phyloP scores from a whole-genome alignment of 202 grass and related monocot species.

The Panicum virgatum region DNA sequence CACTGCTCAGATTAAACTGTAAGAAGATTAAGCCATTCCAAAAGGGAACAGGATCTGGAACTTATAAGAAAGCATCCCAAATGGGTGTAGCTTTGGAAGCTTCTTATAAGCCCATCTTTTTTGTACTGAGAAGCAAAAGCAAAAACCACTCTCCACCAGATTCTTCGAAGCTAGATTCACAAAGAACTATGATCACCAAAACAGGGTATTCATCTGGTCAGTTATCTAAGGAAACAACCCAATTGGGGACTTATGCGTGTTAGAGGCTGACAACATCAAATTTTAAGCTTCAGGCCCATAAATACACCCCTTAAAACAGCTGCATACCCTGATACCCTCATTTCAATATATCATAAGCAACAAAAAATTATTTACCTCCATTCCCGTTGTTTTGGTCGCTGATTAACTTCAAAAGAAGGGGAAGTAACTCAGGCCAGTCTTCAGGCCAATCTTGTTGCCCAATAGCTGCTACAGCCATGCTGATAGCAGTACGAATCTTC shows the following conservation, averaged over 20 bases:
- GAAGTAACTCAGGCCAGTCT: conserved; percentile 91
- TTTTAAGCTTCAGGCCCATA: conserved; percentile 16
- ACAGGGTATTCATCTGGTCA: not conserved
- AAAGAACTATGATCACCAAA: conserved; percentile 3
- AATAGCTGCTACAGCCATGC: conserved; percentile 92
- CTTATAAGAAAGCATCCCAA: not conserved
- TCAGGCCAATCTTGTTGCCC: conserved; percentile 95
- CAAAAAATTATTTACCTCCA: conserved; percentile 61
- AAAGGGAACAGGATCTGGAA: not conserved
- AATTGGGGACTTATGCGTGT: not conserved
- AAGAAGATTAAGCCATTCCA: not conserved
- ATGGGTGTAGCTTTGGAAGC: not conserved
- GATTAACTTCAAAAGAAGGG: conserved; percentile 88
- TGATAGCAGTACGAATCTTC: conserved; percentile 89
- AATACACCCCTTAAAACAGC: conserved; percentile 14
- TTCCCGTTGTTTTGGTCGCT: conserved; percentile 68
- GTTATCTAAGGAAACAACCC: not conserved
- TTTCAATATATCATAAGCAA: conserved; percentile 14
- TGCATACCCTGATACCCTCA: not conserved
- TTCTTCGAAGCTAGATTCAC: conserved; percentile 21
- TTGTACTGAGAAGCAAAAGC: not conserved
- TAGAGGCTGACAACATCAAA: not conserved
- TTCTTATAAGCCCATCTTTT: not conserved
- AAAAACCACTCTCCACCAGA: not conserved
- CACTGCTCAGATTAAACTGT: not conserved